These are phyloP conservation scores for Fusarium odoratissimum DNA, from an alignment of 2,329 filamentous ascomycete species.

Conservation along the genomic window DNA sequence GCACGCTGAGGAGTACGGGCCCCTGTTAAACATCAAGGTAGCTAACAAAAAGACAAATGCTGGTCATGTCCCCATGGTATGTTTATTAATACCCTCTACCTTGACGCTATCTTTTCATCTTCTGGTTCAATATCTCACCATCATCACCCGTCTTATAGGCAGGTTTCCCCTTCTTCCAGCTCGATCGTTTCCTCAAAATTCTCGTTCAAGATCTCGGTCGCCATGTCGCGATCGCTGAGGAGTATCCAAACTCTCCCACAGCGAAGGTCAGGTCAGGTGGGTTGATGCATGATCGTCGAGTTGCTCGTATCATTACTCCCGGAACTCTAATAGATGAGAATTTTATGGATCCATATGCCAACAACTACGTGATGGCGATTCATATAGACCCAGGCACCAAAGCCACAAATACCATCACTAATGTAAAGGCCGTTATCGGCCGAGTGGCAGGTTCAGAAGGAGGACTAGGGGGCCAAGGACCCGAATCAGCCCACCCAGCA, in stretches of 20 bases:
- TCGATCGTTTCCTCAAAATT: conserved; percentile 92
- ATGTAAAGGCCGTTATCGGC: conserved; percentile 72
- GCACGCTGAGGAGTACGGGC: conserved; percentile 89
- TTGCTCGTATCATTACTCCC: conserved; percentile 90
- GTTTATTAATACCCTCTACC: conserved; percentile 27
- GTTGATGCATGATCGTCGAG: conserved; percentile 83
- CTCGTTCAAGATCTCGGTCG: conserved; percentile 91
- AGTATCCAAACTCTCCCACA: conserved; percentile 80
- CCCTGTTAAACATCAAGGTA: conserved; percentile 88
- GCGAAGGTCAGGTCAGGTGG: conserved; percentile 80
- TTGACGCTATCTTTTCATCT: conserved; percentile 1
- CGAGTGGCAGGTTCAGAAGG: conserved; percentile 23
- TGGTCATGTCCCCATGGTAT: conserved; percentile 86
- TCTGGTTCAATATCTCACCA: conserved; percentile 30
- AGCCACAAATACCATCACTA: background rate
- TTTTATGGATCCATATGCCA: conserved; percentile 93
- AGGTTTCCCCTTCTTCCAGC: conserved; percentile 92
- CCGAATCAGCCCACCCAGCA: conserved; percentile 32
- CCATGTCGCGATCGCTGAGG: conserved; percentile 94
- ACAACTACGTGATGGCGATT: conserved; percentile 91
- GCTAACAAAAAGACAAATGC: conserved; percentile 82
- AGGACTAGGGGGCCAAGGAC: conserved; percentile 25
- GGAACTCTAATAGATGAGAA: conserved; percentile 97
- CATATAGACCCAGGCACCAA: conserved; percentile 55
- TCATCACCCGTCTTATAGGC: conserved; percentile 63